Conservation (phyloP, 2,329 filamentous ascomycete species). For the Colletotrichum sp. region DNA sequence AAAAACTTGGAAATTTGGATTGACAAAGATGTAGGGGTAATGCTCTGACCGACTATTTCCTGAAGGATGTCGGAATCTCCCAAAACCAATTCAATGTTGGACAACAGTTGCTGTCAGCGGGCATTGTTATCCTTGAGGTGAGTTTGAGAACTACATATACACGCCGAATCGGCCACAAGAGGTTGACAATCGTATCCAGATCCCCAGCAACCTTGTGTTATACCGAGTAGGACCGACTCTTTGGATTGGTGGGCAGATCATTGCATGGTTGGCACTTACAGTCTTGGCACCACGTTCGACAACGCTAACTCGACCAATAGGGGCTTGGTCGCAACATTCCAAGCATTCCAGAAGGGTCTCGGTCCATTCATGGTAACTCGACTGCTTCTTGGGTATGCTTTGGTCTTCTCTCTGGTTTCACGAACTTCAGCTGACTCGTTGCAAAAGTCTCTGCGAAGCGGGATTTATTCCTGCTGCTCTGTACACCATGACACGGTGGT, state of each 20-base stretch:
- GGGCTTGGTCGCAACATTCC: slow-evolving; percentile 39
- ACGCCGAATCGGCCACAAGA: not conserved
- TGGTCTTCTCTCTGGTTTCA: not conserved
- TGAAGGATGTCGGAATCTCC: slow-evolving; percentile 52
- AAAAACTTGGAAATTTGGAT: not conserved
- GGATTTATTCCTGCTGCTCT: slow-evolving; percentile 52
- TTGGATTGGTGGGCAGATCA: slow-evolving; percentile 50
- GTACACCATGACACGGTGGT: slow-evolving; percentile 53
- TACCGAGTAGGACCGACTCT: slow-evolving; percentile 48
- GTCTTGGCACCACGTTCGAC: slow-evolving; percentile 28
- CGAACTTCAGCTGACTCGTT: not conserved
- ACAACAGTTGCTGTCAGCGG: slow-evolving; percentile 53
- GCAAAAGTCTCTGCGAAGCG: slow-evolving; percentile 32
- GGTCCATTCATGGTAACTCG: slow-evolving; percentile 40
- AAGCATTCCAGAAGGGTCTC: slow-evolving; percentile 38
- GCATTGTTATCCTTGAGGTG: slow-evolving; percentile 48
- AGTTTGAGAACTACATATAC: not conserved
- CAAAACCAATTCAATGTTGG: slow-evolving; percentile 59
- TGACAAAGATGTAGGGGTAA: slow-evolving; percentile 8
- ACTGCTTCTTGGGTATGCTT: slow-evolving; percentile 30
- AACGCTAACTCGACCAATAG: slow-evolving; percentile 21
- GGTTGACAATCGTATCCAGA: slow-evolving; percentile 23
- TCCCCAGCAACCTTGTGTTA: slow-evolving; percentile 52
- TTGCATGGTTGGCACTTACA: slow-evolving; percentile 39
- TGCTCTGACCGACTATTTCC: slow-evolving; percentile 35